Evolutionary conservation across 2,329 filamentous ascomycete genomes (phyloP).

Genomic region (Fusarium sp.): DNA sequence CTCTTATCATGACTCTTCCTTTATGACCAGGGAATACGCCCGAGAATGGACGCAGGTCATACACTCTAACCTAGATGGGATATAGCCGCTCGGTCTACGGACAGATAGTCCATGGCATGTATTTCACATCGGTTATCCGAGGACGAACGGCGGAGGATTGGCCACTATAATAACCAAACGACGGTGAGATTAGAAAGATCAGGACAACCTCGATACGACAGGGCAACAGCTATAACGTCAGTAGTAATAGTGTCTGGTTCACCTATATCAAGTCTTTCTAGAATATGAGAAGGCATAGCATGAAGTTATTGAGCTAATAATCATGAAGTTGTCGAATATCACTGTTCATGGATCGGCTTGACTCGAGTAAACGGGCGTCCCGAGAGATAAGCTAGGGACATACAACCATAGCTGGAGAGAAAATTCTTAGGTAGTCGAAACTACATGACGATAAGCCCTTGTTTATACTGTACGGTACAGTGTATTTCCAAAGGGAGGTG

Average conservation of each 20-base stretch:
- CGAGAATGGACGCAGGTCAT: slow-evolving; percentile 27
- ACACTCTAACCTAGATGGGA: slow-evolving; percentile 32
- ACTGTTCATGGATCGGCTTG: slow-evolving; percentile 15
- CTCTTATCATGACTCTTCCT: slow-evolving; percentile 5
- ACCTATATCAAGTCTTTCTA: not conserved
- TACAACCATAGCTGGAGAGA: slow-evolving; percentile 13
- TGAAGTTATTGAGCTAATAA: not conserved
- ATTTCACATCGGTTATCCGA: slow-evolving; percentile 32
- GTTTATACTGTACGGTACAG: slow-evolving; percentile 38
- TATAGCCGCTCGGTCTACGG: slow-evolving; percentile 35
- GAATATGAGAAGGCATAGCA: not conserved
- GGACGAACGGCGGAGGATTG: slow-evolving; percentile 12
- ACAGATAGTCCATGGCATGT: slow-evolving; percentile 16
- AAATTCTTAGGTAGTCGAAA: slow-evolving; percentile 20
- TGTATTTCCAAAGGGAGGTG: slow-evolving; percentile 28
- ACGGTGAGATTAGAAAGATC: not conserved
- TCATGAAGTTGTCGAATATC: not conserved
- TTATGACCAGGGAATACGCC: slow-evolving; percentile 8
- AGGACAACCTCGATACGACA: not conserved
- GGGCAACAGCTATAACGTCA: not conserved
- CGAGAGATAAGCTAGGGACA: slow-evolving; percentile 40
- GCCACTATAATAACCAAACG: not conserved
- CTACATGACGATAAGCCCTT: slow-evolving; percentile 31
- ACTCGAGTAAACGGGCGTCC: slow-evolving; percentile 34
- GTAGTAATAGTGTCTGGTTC: slow-evolving; percentile 26